Evolutionary conservation across 73 alveolate species (phyloP), one percentile per base, ranked within the genome.

Genomic region (Paramecium bursaria): DNA sequence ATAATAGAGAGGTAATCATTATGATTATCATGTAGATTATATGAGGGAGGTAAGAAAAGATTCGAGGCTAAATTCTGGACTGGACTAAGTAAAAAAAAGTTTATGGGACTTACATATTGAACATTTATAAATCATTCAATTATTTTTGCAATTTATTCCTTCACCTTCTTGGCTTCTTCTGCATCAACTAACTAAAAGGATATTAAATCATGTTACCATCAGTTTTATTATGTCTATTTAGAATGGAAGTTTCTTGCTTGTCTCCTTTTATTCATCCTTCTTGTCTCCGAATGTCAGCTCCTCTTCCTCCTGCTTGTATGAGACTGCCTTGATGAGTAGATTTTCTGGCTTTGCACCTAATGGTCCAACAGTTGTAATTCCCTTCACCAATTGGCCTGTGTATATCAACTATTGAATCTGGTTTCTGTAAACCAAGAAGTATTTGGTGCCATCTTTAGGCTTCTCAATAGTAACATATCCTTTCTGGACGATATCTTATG

Each of bases 101-200:
- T 67, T 42, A 67, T 67, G 82, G 82, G 82, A 67, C 44, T 67
- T 3, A 67, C n/a, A n/a, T n/a, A n/a, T n/a, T n/a, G n/a, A n/a
- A n/a, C n/a, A n/a, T n/a, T n/a, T n/a, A n/a, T n/a, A n/a, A n/a
- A n/a, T n/a, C n/a, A n/a, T n/a, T n/a, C n/a, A n/a, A n/a, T n/a
- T n/a, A n/a, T n/a, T n/a, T n/a, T n/a, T n/a, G n/a, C n/a, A n/a
- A n/a, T n/a, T n/a, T n/a, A n/a, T n/a, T n/a, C n/a, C n/a, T n/a
- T n/a, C n/a, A n/a, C n/a, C n/a, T n/a, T n/a, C n/a, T n/a, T n/a
- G n/a, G n/a, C n/a, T n/a, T n/a, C n/a, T n/a, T n/a, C n/a, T n/a
- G n/a, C n/a, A n/a, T n/a, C n/a, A n/a, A n/a, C n/a, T n/a, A n/a
- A n/a, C n/a, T n/a, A n/a, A n/a, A n/a, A n/a, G n/a, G n/a, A n/a